Evolutionary conservation across 257 asterid species (phyloP).

Genomic region (Osmanthus fragrans): DNA sequence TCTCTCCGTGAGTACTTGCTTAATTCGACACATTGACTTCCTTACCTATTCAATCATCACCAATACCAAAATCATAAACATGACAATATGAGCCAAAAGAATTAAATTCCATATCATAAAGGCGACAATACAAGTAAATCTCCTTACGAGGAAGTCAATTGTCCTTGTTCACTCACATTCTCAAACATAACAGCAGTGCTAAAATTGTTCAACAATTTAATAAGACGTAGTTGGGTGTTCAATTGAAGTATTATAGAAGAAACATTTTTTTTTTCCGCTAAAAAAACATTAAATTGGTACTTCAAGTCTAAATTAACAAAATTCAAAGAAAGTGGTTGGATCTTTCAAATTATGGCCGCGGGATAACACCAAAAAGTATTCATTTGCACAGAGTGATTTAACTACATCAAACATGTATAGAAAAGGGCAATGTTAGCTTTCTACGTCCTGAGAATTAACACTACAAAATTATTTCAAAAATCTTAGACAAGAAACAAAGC

Average conservation of each 20-base stretch:
- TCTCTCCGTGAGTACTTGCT: constrained; percentile 94
- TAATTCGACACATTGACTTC: constrained; percentile 42
- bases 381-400: neutral
- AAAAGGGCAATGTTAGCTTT: neutral
- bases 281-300: too few species aligned
- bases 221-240: neutral
- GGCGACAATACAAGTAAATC: neutral
- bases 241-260: neutral
- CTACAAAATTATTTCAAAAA: neutral
- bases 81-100: neutral
- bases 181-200: neutral
- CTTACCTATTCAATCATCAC: constrained; percentile 50
- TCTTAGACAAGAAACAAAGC: constrained; percentile 9
- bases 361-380: too few species aligned
- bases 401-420: too few species aligned
- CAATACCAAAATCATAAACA: neutral
- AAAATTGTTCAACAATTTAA: neutral
- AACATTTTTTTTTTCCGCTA: too few species aligned
- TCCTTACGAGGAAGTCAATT: neutral
- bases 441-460: neutral
- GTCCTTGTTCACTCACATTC: neutral
- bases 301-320: too few species aligned
- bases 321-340: too few species aligned
- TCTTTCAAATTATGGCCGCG: too few species aligned
- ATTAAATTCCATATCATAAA: too few species aligned